Conservation (phyloP, 164 flowering plant genomes). For the Paratinospora sagittata region DNA sequence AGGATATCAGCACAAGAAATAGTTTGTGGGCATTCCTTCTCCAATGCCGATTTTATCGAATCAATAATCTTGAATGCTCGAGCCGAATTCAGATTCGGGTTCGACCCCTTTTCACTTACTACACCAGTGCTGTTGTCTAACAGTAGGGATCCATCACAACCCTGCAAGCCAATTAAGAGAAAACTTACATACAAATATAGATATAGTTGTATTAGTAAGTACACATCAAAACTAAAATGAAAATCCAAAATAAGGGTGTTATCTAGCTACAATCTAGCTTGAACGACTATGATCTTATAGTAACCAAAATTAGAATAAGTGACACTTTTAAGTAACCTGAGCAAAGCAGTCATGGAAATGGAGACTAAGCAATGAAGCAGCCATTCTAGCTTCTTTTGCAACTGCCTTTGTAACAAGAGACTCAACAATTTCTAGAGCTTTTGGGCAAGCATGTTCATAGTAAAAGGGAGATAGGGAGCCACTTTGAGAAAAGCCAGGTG, state of each 20-base stretch:
- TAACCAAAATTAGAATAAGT: no score
- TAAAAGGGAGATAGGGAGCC: conserved; percentile 70
- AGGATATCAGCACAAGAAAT: conserved; percentile 93
- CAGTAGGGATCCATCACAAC: conserved; percentile 82
- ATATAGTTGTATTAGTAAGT: not conserved
- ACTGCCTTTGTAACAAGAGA: conserved; percentile 71
- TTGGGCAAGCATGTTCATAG: conserved; percentile 74
- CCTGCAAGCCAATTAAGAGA: conserved; percentile 39
- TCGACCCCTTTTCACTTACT: conserved; percentile 65
- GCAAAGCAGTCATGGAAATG: conserved; percentile 34
- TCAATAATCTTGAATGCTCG: conserved; percentile 86
- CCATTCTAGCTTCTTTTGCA: conserved; percentile 43
- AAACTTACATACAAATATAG: not conserved
- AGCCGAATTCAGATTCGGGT: conserved; percentile 70
- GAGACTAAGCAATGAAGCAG: conserved; percentile 31
- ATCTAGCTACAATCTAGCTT: not conserved
- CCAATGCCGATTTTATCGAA: conserved; percentile 74
- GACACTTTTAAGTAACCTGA: no score
- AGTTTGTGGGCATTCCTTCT: conserved; percentile 73
- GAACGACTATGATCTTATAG: not conserved
- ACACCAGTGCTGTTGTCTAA: conserved; percentile 65
- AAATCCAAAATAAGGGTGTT: not conserved
- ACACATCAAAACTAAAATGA: not conserved
- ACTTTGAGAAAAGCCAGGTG: conserved; percentile 12
- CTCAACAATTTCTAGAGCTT: conserved; percentile 60